Base-by-base conservation (phyloP, 805 yeast genomes). In the Myxozyma nipponensis region DNA sequence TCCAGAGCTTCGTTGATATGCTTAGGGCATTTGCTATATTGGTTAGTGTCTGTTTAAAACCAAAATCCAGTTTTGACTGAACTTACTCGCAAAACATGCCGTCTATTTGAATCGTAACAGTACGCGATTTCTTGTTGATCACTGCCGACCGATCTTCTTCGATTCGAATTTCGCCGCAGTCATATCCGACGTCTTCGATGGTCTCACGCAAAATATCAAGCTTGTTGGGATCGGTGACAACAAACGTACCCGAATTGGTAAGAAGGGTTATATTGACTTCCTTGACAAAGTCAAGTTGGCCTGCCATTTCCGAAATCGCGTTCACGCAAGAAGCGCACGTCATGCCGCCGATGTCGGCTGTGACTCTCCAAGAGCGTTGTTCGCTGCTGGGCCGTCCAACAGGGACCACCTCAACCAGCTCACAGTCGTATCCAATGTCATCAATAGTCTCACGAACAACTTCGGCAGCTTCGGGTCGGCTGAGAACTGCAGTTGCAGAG, bases 241-340 rank as follows among this genome's bases (percentile, higher is more conserved):
- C 69, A 61, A 85, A 82, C n/a, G 74, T 68, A 3, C 84, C 90
- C 1, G 80, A 70, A 60, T 83, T 83, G 17, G 81, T 75, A 15
- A 85, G 77, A 1, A 77, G 72, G 52, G 79, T 79, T 38, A 84
- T 73, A 6, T 78, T 77, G 30, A 74, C 72, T 17, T 76, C 79
- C 9, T 18, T 23, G 2, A 84, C 77, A 63, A 77, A 81, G 1
- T 77, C 75, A 36, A 83, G 61, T 3, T 70, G 48, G 19, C 74
- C 30, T 63, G 63, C 23, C 71, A 78, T 28, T 6, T 72, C 66
- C 7, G 71, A 67, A 9, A 86, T 77, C 0, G 90, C 70, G 37
- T 73, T 73, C 1, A 79, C 79, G 65, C 93, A 83, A 0, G 87
- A 79, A 5, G 85, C 81, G 67, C 91, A 85, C 0, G 88, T 79